A percentile compares a stretch with the other conserved stretches of the same genome.
Evolutionary conservation across 768 basidiomycete species (phyloP).

Genomic region (Pilatotrama ljubarskyi): DNA sequence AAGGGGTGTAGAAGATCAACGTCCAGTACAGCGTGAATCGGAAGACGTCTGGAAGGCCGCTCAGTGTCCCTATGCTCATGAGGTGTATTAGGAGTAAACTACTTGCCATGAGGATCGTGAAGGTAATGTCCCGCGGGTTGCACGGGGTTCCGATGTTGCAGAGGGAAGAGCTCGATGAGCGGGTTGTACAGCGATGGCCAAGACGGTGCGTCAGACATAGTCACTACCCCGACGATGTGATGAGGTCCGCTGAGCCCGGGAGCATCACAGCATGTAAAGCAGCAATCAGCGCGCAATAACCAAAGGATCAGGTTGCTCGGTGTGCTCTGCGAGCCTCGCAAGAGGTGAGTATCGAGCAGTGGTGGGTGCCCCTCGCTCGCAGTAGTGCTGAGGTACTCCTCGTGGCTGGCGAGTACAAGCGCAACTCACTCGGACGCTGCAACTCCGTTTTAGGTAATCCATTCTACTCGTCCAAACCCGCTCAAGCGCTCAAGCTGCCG

Average conservation of each 20-base stretch:
- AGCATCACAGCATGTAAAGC: neutral
- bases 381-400: too few species aligned
- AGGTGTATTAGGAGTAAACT: neutral
- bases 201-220: slow-evolving; percentile 18
- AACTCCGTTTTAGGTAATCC: too few species aligned
- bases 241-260: neutral
- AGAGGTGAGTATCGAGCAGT: too few species aligned
- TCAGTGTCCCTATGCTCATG: neutral
- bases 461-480: too few species aligned
- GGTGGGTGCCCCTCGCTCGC: too few species aligned
- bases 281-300: too few species aligned
- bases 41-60: slow-evolving; percentile 39
- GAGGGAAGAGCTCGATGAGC: slow-evolving; percentile 34
- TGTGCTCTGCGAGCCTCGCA: too few species aligned
- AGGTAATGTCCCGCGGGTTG: slow-evolving; percentile 39
- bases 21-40: slow-evolving; percentile 51
- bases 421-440: too few species aligned
- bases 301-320: too few species aligned
- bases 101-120: slow-evolving; percentile 34
- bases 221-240: neutral
- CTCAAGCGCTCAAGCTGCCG: too few species aligned
- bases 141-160: slow-evolving; percentile 29
- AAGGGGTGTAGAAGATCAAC: slow-evolving; percentile 45
- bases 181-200: slow-evolving; percentile 41
- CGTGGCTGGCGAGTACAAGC: too few species aligned